Evolutionary conservation across 1,139 yeast species (phyloP), one percentile per base, ranked within the genome.

Genomic region (Yamadazyma taylorii): DNA sequence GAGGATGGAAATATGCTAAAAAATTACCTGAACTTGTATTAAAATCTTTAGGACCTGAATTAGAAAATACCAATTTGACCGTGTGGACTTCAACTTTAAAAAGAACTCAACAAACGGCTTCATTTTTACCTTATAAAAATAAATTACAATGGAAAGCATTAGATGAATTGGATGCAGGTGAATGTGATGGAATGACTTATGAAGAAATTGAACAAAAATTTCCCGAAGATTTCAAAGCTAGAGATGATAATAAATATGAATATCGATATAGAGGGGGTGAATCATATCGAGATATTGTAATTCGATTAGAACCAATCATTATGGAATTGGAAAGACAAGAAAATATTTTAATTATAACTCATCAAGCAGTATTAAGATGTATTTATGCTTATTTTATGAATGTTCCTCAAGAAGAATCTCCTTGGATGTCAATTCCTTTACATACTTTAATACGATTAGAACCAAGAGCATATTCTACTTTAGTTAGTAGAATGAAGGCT

Each of bases 291-390:
- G 98, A 92, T 56, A 96, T 92, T 32, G 97, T 92, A 35, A 85
- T 90, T 33, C 73, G 98, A 40, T 71, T 92, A 42, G 98, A 92
- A 57, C 98, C 98, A 5, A 89, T 92, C 46, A 92, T 92, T 46
- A 92, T 92, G 98, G 98, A 92, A 62, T 75, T 92, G 50, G 98
- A 92, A 63, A 81, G 97, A 44, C 97, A 92, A 63, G 98, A 92
- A 52, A 90, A 92, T 58, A 89, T 92, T 39, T 72, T 94, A 58
- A 92, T 92, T 46, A 94, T 94, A 31, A 94, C 98, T 12, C 99
- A 92, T 59, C 99, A 92, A 64, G 98, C 98, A 0, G 97, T 92
- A 16, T 72, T 92, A 51, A 78, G 99, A 53, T 92, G 99, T 60
- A 83, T 92, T 39, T 92, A 92, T 61, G 97, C 98, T 4, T 92